A percentile compares a stretch with the other conserved stretches of the same genome.
Conservation (phyloP, 768 basidiomycete genomes). For the Trametes elegans region DNA sequence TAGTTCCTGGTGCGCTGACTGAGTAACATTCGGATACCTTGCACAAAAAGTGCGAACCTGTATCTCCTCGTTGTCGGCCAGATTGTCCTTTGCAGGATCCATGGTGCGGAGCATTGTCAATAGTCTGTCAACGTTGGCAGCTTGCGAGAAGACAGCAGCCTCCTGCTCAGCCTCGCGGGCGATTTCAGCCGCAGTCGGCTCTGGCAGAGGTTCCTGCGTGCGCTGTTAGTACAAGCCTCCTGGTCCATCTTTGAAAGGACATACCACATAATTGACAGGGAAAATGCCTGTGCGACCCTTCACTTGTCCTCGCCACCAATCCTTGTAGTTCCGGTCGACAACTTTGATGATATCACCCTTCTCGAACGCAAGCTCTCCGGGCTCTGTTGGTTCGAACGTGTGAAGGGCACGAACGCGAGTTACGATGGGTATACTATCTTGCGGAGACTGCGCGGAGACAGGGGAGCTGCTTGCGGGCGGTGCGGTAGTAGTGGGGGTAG, state of each 20-base stretch:
- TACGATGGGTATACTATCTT: constrained; percentile 41
- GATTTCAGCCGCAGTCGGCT: constrained; percentile 74
- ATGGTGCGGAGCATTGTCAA: constrained; percentile 69
- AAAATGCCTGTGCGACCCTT: constrained; percentile 92
- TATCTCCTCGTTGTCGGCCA: constrained; percentile 91
- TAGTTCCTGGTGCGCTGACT: constrained; percentile 57
- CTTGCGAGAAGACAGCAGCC: constrained; percentile 83
- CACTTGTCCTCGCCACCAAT: constrained; percentile 96
- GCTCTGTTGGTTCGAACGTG: constrained; percentile 82
- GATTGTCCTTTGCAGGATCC: constrained; percentile 75
- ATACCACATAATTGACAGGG: constrained; percentile 93
- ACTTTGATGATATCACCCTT: constrained; percentile 95
- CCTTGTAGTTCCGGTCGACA: constrained; percentile 88
- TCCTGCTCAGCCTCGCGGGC: constrained; percentile 85
- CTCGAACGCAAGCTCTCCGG: constrained; percentile 88
- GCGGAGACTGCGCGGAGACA: constrained; percentile 27
- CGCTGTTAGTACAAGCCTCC: background rate
- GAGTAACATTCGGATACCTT: constrained; percentile 2
- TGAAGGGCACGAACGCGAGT: constrained; percentile 89
- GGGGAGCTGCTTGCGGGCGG: constrained; percentile 24
- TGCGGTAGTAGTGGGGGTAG: constrained; percentile 24
- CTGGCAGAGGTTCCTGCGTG: constrained; percentile 75
- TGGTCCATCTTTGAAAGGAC: constrained; percentile 23
- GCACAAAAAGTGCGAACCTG: constrained; percentile 44
- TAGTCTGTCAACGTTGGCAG: constrained; percentile 79